Percentiles rank a stretch among this genome's conserved stretches.
These are phyloP conservation scores for Fonsecaea erecta DNA, from an alignment of 2,329 filamentous ascomycete species.

Conservation along the genomic window DNA sequence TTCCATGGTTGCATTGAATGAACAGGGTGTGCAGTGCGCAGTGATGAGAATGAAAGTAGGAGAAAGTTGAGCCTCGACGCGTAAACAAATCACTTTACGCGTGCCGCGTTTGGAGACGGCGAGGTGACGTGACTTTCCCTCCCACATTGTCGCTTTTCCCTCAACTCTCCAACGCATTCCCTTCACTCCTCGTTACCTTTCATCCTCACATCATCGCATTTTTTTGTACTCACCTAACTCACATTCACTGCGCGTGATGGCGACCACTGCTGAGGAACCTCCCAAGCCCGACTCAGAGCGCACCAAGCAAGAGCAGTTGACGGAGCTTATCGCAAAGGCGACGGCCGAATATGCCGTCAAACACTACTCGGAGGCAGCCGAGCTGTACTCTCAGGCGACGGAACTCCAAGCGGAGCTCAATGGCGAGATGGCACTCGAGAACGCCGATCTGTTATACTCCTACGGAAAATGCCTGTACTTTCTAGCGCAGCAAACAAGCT, in stretches of 20 bases:
- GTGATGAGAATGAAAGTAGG: background rate
- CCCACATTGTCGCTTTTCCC: background rate
- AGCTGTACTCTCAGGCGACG: slow-evolving; percentile 85
- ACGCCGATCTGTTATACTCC: slow-evolving; percentile 90
- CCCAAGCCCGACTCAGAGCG: slow-evolving; percentile 42
- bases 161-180: slow-evolving; percentile 3
- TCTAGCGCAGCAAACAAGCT: slow-evolving; percentile 90
- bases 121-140: background rate
- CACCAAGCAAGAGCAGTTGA: slow-evolving; percentile 61
- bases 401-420: slow-evolving; percentile 90
- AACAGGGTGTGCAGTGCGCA: background rate
- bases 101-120: slow-evolving; percentile 18
- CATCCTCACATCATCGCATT: background rate
- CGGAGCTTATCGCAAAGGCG: slow-evolving; percentile 78
- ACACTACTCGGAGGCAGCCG: slow-evolving; percentile 82
- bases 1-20: slow-evolving; percentile 35
- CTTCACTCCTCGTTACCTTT: slow-evolving; percentile 4
- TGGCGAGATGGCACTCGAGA: slow-evolving; percentile 86
- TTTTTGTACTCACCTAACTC: background rate
- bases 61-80: slow-evolving; percentile 20
- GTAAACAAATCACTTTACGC: slow-evolving; percentile 20
- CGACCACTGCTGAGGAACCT: slow-evolving; percentile 12
- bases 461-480: slow-evolving; percentile 95
- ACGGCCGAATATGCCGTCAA: slow-evolving; percentile 86
- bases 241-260: background rate